Evolutionary conservation across 2,329 filamentous ascomycete genomes (phyloP).

Genomic region (Colletotrichum sidae): DNA sequence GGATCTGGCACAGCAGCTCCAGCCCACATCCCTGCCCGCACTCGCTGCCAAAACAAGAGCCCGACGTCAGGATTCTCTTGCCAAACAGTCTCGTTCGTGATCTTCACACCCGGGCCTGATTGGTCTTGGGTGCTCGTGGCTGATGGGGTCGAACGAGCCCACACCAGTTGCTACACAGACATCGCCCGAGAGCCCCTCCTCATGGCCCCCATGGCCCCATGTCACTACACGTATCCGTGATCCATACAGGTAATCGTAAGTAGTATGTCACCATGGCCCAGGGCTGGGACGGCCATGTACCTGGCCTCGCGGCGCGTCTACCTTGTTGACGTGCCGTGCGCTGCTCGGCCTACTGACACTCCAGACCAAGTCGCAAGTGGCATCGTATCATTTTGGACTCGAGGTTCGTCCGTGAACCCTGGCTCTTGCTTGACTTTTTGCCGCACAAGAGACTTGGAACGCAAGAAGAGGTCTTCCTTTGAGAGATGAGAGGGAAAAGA

Average conservation of each 20-base stretch:
- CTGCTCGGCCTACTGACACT: conserved; percentile 38
- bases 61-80: conserved; percentile 44
- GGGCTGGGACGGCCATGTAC: conserved; percentile 28
- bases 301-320: conserved; percentile 44
- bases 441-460: conserved; percentile 28
- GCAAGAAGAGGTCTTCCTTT: conserved; percentile 14
- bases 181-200: conserved; percentile 31
- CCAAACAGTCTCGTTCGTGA: conserved; percentile 49
- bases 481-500: conserved; percentile 23
- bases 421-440: conserved; percentile 17
- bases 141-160: conserved; percentile 38
- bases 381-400: conserved; percentile 40
- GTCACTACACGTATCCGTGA: too few species aligned
- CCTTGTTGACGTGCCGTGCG: conserved; percentile 41
- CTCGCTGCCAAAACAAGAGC: conserved; percentile 41
- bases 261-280: background rate
- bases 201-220: conserved; percentile 34
- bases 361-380: conserved; percentile 29
- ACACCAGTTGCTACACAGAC: conserved; percentile 36
- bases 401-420: conserved; percentile 40
- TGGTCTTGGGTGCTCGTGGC: conserved; percentile 39
- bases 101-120: conserved; percentile 43
- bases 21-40: conserved; percentile 39
- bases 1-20: conserved; percentile 41
- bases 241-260: too few species aligned